These are phyloP conservation scores for Helichrysum umbraculigerum DNA, from an alignment of 129 eudicot species.

Conservation along the genomic window DNA sequence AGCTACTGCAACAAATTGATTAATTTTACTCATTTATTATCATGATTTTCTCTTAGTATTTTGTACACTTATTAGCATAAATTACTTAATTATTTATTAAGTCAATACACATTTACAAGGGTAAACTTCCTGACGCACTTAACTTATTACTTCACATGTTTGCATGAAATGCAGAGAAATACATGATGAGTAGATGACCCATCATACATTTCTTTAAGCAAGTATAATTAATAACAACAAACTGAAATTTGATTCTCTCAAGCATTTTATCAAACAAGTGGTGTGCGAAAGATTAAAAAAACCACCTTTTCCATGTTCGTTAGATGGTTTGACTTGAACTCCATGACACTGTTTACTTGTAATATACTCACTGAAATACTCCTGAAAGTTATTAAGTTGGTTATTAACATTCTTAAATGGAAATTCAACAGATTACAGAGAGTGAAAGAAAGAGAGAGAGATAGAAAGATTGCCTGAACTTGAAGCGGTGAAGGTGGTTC, in stretches of 20 bases:
- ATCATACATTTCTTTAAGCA: not conserved
- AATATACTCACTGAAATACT: constrained; percentile 54
- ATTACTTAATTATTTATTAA: not conserved
- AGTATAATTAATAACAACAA: not conserved
- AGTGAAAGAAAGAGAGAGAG: not conserved
- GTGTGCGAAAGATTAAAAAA: constrained; percentile 26
- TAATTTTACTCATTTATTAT: constrained; percentile 1
- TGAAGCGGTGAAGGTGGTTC: constrained; percentile 51
- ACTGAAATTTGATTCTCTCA: not conserved
- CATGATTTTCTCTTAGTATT: not conserved
- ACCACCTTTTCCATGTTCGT: constrained; percentile 66
- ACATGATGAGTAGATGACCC: not conserved
- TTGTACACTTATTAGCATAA: not conserved
- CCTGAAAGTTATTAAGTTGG: constrained; percentile 36
- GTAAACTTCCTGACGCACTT: not conserved
- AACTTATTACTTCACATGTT: not conserved
- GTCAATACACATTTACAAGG: not conserved
- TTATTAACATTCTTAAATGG: not conserved
- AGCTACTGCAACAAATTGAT: not conserved
- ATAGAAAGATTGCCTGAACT: constrained; percentile 46
- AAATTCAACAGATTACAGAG: not conserved
- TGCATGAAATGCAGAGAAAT: not conserved
- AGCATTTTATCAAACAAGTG: constrained; percentile 31
- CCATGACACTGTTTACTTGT: constrained; percentile 44
- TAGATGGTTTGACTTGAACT: constrained; percentile 53